phyloP scores from a whole-genome alignment of 768 basidiomycete genomes.

The Hortiboletus flavorubellus region DNA sequence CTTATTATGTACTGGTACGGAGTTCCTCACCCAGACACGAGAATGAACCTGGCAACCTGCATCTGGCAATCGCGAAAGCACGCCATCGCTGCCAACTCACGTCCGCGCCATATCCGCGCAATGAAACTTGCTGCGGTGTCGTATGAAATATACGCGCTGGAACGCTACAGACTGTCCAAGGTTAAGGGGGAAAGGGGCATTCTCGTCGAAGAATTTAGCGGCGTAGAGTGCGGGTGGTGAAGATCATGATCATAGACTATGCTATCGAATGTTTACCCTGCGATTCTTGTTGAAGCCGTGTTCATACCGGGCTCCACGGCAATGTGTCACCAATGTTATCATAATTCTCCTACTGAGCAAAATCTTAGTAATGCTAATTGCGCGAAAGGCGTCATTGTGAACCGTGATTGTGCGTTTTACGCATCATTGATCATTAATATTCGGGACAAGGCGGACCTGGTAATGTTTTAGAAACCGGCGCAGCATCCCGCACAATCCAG shows the following conservation, averaged over 20 bases:
- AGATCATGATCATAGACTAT: background rate
- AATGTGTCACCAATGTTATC: background rate
- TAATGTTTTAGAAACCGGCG: background rate
- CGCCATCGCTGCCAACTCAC: constrained; percentile 74
- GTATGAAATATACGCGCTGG: constrained; percentile 77
- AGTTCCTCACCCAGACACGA: constrained; percentile 66
- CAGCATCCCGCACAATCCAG: background rate
- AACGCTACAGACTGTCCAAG: constrained; percentile 74
- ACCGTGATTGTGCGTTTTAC: background rate
- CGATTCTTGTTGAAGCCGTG: background rate
- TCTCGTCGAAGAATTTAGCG: constrained; percentile 54
- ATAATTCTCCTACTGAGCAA: too few relatives aligned
- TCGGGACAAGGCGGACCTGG: background rate
- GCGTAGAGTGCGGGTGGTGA: constrained; percentile 73
- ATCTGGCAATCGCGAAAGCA: constrained; percentile 91
- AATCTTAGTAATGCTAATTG: too few relatives aligned
- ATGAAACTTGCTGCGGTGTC: constrained; percentile 74
- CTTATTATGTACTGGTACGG: constrained; percentile 96
- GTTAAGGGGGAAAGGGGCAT: constrained; percentile 53
- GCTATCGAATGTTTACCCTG: constrained; percentile 4
- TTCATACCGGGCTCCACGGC: too few relatives aligned
- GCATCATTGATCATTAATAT: background rate
- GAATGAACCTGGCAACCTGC: constrained; percentile 91
- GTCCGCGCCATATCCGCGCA: constrained; percentile 78
- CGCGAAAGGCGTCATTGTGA: background rate